Evolutionary conservation across 2,329 filamentous ascomycete genomes (phyloP).

Genomic region (Alternaria atra): DNA sequence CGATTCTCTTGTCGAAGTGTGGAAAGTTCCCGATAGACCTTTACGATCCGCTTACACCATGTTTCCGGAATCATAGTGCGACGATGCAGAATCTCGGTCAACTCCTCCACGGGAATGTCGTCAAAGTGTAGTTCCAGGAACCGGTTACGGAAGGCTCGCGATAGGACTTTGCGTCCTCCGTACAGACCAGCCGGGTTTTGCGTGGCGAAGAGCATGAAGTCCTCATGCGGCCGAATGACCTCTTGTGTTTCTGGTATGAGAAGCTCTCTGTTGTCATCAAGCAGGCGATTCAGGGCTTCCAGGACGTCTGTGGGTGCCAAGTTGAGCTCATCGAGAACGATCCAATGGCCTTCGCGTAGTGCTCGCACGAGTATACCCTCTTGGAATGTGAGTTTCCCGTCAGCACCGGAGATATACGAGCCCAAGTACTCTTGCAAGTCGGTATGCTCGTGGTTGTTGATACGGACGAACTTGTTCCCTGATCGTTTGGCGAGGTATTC

Average conservation of each 20-base stretch:
- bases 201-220: conserved; percentile 98
- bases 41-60: conserved; percentile 89
- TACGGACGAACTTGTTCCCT: conserved; percentile 95
- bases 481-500: conserved; percentile 97
- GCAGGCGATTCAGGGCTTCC: conserved; percentile 90
- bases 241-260: conserved; percentile 97
- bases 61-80: conserved; percentile 89
- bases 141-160: conserved; percentile 92
- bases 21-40: conserved; percentile 92
- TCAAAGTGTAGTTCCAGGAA: conserved; percentile 98
- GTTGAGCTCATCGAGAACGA: conserved; percentile 97
- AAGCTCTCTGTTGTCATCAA: conserved; percentile 96
- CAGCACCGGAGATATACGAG: conserved; percentile 85
- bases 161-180: conserved; percentile 91
- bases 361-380: conserved; percentile 94
- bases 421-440: conserved; percentile 98
- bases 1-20: conserved; percentile 87
- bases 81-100: conserved; percentile 89
- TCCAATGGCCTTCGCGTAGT: conserved; percentile 93
- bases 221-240: conserved; percentile 86
- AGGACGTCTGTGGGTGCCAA: conserved; percentile 95
- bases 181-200: conserved; percentile 97
- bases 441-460: conserved; percentile 99
- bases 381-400: conserved; percentile 88
- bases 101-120: conserved; percentile 93